phyloP scores from a whole-genome alignment of 140 eudicot genomes.

The Oenanthe javanica region DNA sequence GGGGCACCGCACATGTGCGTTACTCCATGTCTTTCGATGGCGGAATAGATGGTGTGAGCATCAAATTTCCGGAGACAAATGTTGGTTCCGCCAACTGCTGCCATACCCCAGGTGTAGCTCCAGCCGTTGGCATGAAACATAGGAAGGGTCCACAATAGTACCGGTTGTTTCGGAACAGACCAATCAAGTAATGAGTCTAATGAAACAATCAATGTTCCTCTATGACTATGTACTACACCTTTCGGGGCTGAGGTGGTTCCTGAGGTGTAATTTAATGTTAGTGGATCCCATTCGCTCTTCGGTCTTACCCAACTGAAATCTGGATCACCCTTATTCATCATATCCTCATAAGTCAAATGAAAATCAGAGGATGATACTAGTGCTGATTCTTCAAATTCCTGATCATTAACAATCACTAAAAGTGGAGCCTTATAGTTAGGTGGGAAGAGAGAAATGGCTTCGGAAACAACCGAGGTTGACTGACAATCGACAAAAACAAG shows the following conservation, averaged over 20 bases:
- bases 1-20: constrained; percentile 36
- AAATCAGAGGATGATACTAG: background rate
- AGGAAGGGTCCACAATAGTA: no score
- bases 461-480: no score
- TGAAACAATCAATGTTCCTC: no score
- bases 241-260: constrained; percentile 78
- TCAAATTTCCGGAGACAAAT: constrained; percentile 30
- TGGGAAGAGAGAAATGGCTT: constrained; percentile 39
- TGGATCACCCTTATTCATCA: constrained; percentile 39
- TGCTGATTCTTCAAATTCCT: background rate
- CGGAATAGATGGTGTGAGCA: background rate
- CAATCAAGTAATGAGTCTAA: no score
- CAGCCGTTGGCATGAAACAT: no score
- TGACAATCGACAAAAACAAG: no score
- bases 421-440: constrained; percentile 23
- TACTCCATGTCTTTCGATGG: constrained; percentile 8
- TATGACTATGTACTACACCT: constrained; percentile 69
- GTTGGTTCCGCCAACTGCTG: constrained; percentile 44
- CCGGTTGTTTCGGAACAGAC: no score
- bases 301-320: constrained; percentile 54
- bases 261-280: constrained; percentile 70
- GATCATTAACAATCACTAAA: constrained; percentile 31
- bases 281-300: constrained; percentile 60
- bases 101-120: constrained; percentile 93
- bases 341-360: constrained; percentile 27